Conservation (phyloP, 768 basidiomycete species). For the Boletus edulis region DNA sequence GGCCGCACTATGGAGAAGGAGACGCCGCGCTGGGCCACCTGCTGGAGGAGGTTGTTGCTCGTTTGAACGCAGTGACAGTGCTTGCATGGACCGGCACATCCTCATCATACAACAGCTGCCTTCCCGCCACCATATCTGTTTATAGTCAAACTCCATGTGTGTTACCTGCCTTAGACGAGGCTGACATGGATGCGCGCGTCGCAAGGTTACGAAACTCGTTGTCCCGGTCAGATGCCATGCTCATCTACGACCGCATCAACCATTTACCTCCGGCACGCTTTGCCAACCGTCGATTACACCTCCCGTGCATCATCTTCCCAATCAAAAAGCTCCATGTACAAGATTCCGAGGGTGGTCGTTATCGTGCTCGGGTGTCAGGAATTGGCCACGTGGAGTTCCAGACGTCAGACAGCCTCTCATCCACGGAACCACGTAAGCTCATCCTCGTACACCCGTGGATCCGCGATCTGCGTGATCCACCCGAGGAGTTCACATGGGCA, state of each 20-base stretch:
- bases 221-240: neutral
- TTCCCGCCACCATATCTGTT: neutral
- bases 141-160: neutral
- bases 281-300: neutral
- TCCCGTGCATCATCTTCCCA: neutral
- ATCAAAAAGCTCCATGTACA: neutral
- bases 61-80: neutral
- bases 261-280: neutral
- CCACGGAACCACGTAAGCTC: neutral
- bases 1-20: neutral
- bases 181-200: neutral
- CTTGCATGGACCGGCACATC: neutral
- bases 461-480: neutral
- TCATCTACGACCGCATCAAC: neutral
- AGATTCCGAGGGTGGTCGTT: neutral
- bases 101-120: neutral
- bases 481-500: neutral
- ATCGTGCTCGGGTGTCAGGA: neutral
- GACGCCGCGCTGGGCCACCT: neutral
- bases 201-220: neutral
- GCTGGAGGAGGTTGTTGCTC: neutral
- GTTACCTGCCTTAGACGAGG: neutral
- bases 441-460: neutral
- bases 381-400: neutral
- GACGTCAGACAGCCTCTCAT: neutral